Conservation (phyloP, 164 flowering plant species). For the Kingdonia uniflora region DNA sequence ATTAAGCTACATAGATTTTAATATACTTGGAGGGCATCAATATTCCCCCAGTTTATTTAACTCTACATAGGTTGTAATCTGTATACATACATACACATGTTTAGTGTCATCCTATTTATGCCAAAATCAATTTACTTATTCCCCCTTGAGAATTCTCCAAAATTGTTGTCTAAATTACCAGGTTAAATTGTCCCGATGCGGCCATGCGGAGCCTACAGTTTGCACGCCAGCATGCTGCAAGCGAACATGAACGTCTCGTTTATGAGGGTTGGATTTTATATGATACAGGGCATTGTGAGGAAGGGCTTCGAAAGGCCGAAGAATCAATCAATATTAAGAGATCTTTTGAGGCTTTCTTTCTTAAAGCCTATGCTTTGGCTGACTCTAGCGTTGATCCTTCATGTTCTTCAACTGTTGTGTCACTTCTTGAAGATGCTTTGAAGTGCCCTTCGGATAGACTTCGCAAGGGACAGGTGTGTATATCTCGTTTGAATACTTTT, state of each 20-base stretch:
- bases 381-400: slow-evolving; percentile 88
- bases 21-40: no score
- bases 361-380: slow-evolving; percentile 97
- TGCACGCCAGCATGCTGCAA: slow-evolving; percentile 87
- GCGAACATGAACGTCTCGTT: slow-evolving; percentile 81
- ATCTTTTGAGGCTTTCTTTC: slow-evolving; percentile 93
- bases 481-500: not conserved
- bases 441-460: slow-evolving; percentile 95
- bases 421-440: slow-evolving; percentile 91
- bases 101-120: no score
- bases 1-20: no score
- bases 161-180: slow-evolving; percentile 15
- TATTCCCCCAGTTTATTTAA: no score
- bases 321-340: slow-evolving; percentile 71
- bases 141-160: not conserved
- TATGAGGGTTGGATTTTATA: slow-evolving; percentile 99
- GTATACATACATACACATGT: no score
- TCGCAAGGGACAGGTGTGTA: slow-evolving; percentile 92
- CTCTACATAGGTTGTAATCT: no score
- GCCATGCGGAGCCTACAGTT: slow-evolving; percentile 96
- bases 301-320: slow-evolving; percentile 88
- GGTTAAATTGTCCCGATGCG: slow-evolving; percentile 93
- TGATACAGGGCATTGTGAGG: slow-evolving; percentile 91
- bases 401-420: slow-evolving; percentile 65
- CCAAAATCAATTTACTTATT: no score